Evolutionary conservation across 2,329 filamentous ascomycete species (phyloP), one percentile per base, ranked within the genome.

Genomic region (Ophiocordyceps unilateralis): DNA sequence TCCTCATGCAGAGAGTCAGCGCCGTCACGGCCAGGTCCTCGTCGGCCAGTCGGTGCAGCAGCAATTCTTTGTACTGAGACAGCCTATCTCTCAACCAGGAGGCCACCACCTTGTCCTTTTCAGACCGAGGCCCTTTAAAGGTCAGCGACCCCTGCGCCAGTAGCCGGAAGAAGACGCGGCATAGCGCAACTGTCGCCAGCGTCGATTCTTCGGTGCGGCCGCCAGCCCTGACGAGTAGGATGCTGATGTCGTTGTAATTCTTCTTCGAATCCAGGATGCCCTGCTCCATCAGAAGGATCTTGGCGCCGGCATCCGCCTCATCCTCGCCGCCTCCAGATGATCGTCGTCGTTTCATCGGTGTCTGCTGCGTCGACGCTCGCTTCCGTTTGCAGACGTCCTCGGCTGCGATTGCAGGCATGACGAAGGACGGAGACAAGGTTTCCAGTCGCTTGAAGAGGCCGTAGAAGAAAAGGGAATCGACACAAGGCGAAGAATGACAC

Each of bases 231-330:
- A 70, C 70, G 39, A 93, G 67, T 32, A 96, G 64, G 11, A 72
- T 74, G 8, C 76, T 72, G 54, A 96, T 89, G 56, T 93, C 86
- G 67, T 94, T 93, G 69, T 93, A 93, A 62, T 94, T 76, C 60
- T 87, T 85, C 55, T 78, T 83, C 41, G 87, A 93, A 59, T 91
- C 80, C 47, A 87, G 64, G 44, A 96, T 87, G 45, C 83, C 80
- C 48, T 76, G 70, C 64, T 95, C 88, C 43, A 95, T 72, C 43
- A 76, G 64, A 37, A 89, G 63, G 46, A 94, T 83, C 48, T 76
- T 72, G 44, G 74, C 69, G 56, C 81, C 73, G 39, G 67, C 59
- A 55, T 78, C 38, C 28, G 20, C 28, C 24, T 15, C 72, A 42
- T 68, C 20, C 4, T 42, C 66, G 48, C 49, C 50, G 59, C 63